A percentile compares a stretch with the other conserved stretches of the same genome.
Conservation (phyloP, 169 alveolate species). For the Plasmodium gallinaceum region DNA sequence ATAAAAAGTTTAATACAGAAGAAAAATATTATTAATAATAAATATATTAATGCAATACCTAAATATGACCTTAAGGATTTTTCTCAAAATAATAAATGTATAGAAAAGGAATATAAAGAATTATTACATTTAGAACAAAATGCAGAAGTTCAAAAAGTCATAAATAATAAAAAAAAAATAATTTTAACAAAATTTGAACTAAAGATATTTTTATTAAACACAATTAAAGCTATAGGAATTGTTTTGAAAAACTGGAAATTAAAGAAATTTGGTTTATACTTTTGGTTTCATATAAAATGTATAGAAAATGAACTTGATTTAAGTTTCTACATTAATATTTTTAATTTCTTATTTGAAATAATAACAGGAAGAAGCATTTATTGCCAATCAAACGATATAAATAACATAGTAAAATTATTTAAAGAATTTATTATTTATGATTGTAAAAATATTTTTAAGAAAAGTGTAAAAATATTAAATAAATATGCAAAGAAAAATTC, state of each 20-base stretch:
- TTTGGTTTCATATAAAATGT: constrained; percentile 70
- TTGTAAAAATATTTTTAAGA: constrained; percentile 58
- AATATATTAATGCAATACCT: not conserved
- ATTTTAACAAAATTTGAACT: constrained; percentile 39
- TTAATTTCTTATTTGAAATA: constrained; percentile 46
- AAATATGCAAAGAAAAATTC: constrained; percentile 55
- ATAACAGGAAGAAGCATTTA: constrained; percentile 66
- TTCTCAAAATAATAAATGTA: not conserved
- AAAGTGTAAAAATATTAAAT: constrained; percentile 27
- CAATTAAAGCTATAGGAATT: constrained; percentile 61
- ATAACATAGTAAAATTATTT: constrained; percentile 26
- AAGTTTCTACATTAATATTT: constrained; percentile 30
- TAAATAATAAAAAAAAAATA: constrained; percentile 6
- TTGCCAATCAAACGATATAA: constrained; percentile 33
- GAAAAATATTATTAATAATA: constrained; percentile 2
- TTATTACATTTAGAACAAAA: not conserved
- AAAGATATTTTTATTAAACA: constrained; percentile 34
- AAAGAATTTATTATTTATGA: constrained; percentile 56
- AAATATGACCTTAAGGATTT: not conserved
- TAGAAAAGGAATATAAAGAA: not conserved
- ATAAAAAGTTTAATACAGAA: constrained; percentile 9
- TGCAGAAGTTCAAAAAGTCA: not conserved
- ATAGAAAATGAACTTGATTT: constrained; percentile 44
- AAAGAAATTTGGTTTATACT: constrained; percentile 35
- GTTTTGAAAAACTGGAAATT: constrained; percentile 44